These are phyloP conservation scores for Coemansia sp. DNA, from an alignment of 192 early-diverging fungal species.

Conservation along the genomic window DNA sequence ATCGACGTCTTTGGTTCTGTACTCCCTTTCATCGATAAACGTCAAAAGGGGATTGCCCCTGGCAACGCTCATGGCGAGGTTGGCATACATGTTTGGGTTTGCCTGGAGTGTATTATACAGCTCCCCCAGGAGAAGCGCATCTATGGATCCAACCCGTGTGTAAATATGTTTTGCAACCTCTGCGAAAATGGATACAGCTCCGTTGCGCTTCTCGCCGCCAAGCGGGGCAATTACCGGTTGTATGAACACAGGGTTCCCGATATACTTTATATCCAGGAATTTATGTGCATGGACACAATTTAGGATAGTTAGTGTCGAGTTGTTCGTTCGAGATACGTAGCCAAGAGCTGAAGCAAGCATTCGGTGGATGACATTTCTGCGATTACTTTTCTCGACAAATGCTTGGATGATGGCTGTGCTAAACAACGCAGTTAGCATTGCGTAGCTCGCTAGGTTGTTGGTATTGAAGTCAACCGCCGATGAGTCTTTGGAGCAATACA, in stretches of 20 bases:
- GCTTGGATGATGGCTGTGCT: conserved; percentile 22
- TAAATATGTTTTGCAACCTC: conserved; percentile 4
- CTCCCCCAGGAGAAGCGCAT: conserved; percentile 10
- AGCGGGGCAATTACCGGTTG: conserved; percentile 6
- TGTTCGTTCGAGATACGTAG: background rate
- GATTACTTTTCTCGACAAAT: background rate
- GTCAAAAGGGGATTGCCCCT: conserved; percentile 9
- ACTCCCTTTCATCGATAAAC: conserved; percentile 34
- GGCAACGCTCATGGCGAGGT: conserved; percentile 11
- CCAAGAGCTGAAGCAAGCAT: background rate
- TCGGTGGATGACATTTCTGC: background rate
- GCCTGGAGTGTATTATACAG: conserved; percentile 20
- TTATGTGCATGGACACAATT: conserved; percentile 29
- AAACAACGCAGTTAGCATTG: conserved; percentile 32
- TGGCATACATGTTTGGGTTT: conserved; percentile 18
- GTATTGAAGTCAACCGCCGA: conserved; percentile 1
- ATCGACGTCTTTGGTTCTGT: conserved; percentile 21
- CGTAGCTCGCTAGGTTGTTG: conserved; percentile 5
- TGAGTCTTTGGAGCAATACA: conserved; percentile 3
- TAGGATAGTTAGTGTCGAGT: conserved; percentile 8
- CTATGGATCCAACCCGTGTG: conserved; percentile 8
- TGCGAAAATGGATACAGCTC: conserved; percentile 10
- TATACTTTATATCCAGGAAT: conserved; percentile 16
- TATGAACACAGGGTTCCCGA: conserved; percentile 35
- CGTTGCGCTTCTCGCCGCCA: background rate